Percentiles rank a stretch among this genome's conserved stretches.
phyloP scores from a whole-genome alignment of 805 yeast species.

The Hagleromyces aurorensis region DNA sequence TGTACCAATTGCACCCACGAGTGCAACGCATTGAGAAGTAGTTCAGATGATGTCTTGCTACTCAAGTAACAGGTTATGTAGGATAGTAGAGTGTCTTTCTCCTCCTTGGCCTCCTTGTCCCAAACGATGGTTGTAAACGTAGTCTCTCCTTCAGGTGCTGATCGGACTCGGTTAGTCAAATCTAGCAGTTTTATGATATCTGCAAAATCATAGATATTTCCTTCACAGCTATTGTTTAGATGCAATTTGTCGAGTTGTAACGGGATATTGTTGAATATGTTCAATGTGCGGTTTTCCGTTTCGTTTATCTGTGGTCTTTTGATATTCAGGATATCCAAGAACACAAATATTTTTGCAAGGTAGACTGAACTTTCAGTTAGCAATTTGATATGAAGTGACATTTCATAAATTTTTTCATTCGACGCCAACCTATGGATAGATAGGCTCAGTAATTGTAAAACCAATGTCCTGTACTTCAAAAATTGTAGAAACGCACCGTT shows the following conservation, averaged over 20 bases:
- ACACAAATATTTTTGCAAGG: conserved; percentile 58
- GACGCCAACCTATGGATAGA: conserved; percentile 56
- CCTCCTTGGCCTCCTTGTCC: conserved; percentile 16
- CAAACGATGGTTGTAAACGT: too few species aligned
- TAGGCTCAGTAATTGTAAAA: conserved; percentile 58
- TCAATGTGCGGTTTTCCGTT: conserved; percentile 5
- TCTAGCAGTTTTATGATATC: conserved; percentile 33
- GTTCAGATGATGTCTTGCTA: conserved; percentile 39
- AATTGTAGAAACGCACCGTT: conserved; percentile 54
- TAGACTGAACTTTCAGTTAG: conserved; percentile 49
- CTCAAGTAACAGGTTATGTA: conserved; percentile 41
- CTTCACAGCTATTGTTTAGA: conserved; percentile 20
- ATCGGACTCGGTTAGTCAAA: conserved; percentile 15
- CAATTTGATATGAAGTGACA: conserved; percentile 37
- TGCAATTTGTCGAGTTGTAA: conserved; percentile 37
- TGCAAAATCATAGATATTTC: conserved; percentile 36
- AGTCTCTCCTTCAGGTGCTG: too few species aligned
- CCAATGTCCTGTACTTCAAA: conserved; percentile 48
- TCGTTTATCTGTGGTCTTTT: too few species aligned
- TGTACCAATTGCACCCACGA: conserved; percentile 82
- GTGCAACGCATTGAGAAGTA: conserved; percentile 57
- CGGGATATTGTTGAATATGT: conserved; percentile 32
- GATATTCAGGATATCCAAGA: conserved; percentile 58
- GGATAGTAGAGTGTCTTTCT: conserved; percentile 23
- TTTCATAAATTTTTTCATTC: conserved; percentile 44